Evolutionary conservation across 345 rosid species (phyloP).

Genomic region (Syzygium aromaticum): DNA sequence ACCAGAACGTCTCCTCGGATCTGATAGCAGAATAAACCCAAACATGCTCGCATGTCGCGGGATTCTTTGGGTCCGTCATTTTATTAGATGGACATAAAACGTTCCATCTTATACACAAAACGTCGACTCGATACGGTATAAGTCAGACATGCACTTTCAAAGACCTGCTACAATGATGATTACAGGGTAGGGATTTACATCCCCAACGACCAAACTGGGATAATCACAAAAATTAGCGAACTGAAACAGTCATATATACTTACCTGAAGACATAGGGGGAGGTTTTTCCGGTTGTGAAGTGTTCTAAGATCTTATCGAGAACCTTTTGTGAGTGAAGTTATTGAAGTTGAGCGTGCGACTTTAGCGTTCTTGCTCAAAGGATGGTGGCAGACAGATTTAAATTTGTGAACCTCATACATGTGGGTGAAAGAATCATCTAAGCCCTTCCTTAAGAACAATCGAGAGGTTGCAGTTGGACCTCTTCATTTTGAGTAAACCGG

Average conservation of each 20-base stretch:
- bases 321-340: not conserved
- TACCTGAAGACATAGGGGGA: not conserved
- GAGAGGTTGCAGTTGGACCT: not conserved
- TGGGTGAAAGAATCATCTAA: not conserved
- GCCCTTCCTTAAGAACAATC: not conserved
- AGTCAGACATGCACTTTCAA: not conserved
- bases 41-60: not conserved
- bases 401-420: not conserved
- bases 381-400: not conserved
- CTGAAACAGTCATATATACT: not conserved
- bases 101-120: not conserved
- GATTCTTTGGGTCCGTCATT: not conserved
- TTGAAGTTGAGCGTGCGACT: fast-evolving
- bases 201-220: not conserved
- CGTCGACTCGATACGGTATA: not conserved
- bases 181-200: not conserved
- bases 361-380: not conserved
- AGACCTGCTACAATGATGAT: not conserved
- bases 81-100: not conserved
- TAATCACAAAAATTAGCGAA: not conserved
- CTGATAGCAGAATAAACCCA: not conserved
- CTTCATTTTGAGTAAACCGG: not conserved
- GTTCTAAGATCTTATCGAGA: not conserved
- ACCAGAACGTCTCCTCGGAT: not conserved
- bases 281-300: not conserved